Evolutionary conservation across 495 filamentous ascomycete genomes (phyloP), one percentile per base, ranked within the genome.

Genomic region (Darksidea phi): DNA sequence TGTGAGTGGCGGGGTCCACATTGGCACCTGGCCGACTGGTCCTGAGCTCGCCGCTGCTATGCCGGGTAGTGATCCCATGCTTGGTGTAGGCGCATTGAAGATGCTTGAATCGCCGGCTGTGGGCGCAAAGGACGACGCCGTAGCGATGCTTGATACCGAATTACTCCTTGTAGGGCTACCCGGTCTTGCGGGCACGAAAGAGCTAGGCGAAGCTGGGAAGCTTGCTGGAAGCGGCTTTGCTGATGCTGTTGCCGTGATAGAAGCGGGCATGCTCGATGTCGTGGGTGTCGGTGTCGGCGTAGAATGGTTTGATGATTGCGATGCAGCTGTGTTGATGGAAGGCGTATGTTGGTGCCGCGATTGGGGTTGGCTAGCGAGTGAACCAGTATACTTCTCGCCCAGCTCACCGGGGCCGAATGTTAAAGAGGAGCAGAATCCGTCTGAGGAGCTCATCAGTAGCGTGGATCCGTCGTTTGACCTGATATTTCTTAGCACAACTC

Each of bases 381-480:
- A 79, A 10, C 88, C 88, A 11, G 83, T 86, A 72, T 96, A 96
- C 13, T 83, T 72, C 64, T 92, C 85, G n/a, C 95, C 95, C 6
- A 99, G 77, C 70, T 99, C 95, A 18, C 89, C 89, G 4, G 87
- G 78, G 6, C 82, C 72, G 71, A 99, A 99, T 0, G 90, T 84
- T 21, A 99, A 78, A 0, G 89, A 86, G 0, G 95, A 99, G 70
- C 95, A 97, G 75, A 97, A 99, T 0, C 95, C 95, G 70, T 99
- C 95, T 0, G 95, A 96, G 0, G 95, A 97, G 54, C 89, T 92
- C 82, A 99, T 97, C 36, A 97, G 79, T 23, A 99, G 76, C 1
- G 92, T 97, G 46, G 88, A 79, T 1, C 95, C 95, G 73, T 99
- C 95, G 63, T 80, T 88, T 1, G 95, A 95, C 92, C 92, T 97